Conservation (phyloP, 2,329 filamentous ascomycete genomes). For the Fusarium penzigii region DNA sequence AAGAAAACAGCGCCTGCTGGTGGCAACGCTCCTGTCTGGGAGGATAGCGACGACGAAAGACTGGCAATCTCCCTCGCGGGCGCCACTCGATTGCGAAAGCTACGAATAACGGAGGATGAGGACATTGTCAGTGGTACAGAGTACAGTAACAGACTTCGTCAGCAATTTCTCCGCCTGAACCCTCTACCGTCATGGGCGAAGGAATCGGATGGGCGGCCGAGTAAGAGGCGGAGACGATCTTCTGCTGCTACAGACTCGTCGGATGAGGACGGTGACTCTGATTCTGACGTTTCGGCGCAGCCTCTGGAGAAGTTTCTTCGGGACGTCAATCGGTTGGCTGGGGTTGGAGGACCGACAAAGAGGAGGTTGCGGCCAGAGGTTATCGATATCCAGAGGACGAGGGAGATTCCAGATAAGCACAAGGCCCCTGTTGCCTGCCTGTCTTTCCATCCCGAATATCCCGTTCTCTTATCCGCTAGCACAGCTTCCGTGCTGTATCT, state of each 20-base stretch:
- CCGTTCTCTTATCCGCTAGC: constrained; percentile 87
- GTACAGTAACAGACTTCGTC: constrained; percentile 77
- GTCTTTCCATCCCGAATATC: constrained; percentile 85
- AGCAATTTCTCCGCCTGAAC: constrained; percentile 68
- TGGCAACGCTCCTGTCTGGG: constrained; percentile 68
- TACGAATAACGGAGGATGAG: constrained; percentile 78
- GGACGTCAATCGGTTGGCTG: constrained; percentile 68
- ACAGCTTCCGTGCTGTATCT: constrained; percentile 83
- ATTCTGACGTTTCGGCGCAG: constrained; percentile 64
- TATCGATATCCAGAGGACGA: constrained; percentile 84
- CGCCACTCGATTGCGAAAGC: constrained; percentile 75
- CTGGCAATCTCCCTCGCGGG: constrained; percentile 80
- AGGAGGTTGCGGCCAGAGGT: constrained; percentile 82
- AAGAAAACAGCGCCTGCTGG: constrained; percentile 29
- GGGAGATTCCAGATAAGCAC: constrained; percentile 80
- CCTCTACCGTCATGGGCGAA: constrained; percentile 62
- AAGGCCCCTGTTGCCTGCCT: constrained; percentile 80
- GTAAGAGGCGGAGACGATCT: constrained; percentile 53
- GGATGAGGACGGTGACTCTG: constrained; percentile 59
- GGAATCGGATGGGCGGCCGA: constrained; percentile 50
- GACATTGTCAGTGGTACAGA: constrained; percentile 85
- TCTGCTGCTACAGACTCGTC: constrained; percentile 53
- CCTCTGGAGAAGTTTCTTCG: constrained; percentile 81
- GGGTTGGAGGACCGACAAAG: constrained; percentile 54
- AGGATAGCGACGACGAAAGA: constrained; percentile 94